phyloP scores from a whole-genome alignment of 176 grass and related monocot genomes.

The Oryza rufipogon region DNA sequence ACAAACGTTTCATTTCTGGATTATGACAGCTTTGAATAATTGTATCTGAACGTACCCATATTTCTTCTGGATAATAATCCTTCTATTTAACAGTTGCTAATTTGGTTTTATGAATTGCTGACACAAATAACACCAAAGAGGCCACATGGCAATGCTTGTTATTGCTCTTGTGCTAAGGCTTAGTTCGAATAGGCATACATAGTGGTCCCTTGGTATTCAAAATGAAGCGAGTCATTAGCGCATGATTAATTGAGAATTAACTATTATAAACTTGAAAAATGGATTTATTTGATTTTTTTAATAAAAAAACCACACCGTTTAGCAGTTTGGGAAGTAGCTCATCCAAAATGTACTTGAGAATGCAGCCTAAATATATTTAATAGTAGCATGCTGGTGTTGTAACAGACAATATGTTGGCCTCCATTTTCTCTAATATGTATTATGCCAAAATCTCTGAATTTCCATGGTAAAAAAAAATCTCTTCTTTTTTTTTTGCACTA shows the following conservation, averaged over 20 bases:
- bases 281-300: too few species aligned
- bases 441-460: conserved; percentile 6
- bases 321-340: too few species aligned
- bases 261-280: too few species aligned
- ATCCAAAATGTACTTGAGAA: too few species aligned
- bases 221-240: too few species aligned
- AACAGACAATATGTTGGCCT: conserved; percentile 1
- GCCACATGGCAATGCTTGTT: neutral
- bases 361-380: neutral
- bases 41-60: conserved; percentile 1
- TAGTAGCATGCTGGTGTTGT: neutral
- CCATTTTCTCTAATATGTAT: conserved; percentile 18
- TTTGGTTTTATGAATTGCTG: neutral
- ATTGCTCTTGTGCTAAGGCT: neutral
- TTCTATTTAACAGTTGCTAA: neutral
- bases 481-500: neutral
- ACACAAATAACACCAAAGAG: neutral
- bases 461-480: too few species aligned
- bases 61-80: conserved; percentile 31
- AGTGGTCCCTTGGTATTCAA: too few species aligned
- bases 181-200: too few species aligned
- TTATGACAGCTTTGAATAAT: neutral
- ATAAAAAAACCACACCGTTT: too few species aligned
- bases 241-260: too few species aligned
- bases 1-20: neutral